Conservation (phyloP, 2,329 filamentous ascomycete species). For the Apiospora aurea region DNA sequence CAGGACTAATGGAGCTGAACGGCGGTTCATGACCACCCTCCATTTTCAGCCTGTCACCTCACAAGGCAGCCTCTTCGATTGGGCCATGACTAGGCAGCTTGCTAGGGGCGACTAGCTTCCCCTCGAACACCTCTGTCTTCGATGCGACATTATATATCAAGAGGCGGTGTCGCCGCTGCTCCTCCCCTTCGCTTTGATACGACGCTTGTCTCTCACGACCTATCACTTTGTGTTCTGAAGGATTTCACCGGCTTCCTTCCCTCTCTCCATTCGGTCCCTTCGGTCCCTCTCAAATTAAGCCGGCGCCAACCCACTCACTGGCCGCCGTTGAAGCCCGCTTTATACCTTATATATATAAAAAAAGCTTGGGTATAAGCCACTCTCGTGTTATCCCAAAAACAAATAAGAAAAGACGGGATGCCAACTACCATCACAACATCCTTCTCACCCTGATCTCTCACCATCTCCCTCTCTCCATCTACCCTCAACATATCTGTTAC, state of each 20-base stretch:
- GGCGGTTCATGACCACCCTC: conserved; percentile 41
- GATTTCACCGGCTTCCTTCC: conserved; percentile 31
- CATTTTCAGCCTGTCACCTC: conserved; percentile 35
- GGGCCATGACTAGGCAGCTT: conserved; percentile 42
- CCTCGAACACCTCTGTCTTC: not conserved
- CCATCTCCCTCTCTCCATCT: not conserved
- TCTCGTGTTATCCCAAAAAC: not conserved
- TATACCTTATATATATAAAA: not conserved
- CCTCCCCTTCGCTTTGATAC: conserved; percentile 30
- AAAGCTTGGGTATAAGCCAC: not conserved
- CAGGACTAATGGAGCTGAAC: conserved; percentile 27
- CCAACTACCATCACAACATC: conserved; percentile 8
- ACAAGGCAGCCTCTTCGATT: conserved; percentile 42
- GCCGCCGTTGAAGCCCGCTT: conserved; percentile 7
- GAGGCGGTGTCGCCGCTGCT: conserved; percentile 30
- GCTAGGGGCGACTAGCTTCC: conserved; percentile 30
- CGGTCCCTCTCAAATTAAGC: conserved; percentile 32
- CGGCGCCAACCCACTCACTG: conserved; percentile 35
- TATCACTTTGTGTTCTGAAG: conserved; percentile 32
- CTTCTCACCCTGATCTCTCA: conserved; percentile 26
- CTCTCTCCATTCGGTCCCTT: conserved; percentile 22
- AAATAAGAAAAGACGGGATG: conserved; percentile 15
- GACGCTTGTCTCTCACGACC: conserved; percentile 33
- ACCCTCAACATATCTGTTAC: not conserved
- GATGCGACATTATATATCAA: conserved; percentile 35